Base-by-base conservation (phyloP, 331 rosid genomes). In the Prunus yedoensis region DNA sequence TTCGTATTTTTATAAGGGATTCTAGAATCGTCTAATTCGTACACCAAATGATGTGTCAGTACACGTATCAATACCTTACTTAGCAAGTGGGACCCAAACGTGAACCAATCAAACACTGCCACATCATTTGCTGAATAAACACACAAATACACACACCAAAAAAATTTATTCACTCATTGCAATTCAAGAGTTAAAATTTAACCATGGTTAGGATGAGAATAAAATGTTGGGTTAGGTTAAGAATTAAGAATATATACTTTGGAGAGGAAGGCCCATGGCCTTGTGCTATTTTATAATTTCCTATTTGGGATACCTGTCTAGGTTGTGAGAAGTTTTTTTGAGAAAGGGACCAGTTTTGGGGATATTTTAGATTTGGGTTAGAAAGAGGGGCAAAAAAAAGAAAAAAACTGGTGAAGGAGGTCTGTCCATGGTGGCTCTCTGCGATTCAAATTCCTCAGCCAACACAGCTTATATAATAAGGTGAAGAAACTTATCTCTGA, bases 391-490 rank as follows among this genome's bases (percentile, higher is more conserved):
- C 81, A 50, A 66, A 75, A 71, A 56, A 67, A 65, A 70, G 35
- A 73, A 80, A 65, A 53, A 70, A 65, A 54, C 32, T 80, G 84
- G 63, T 80, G 80, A 64, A 69, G 64, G 80, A 76, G 78, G 70
- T 76, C 68, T 25, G 81, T 71, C 70, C 81, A 76, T 81, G 84
- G 81, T 71, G 84, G 58, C 67, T 71, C 62, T 80, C 74, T 71
- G 78, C 57, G 84, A 81, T 76, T 81, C 81, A 76, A 81, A 76
- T 49, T 71, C 76, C 62, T 46, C 74, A 27, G 43, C 84, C 81
- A 56, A n/a, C 52, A 54, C 46, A 56, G 57, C 41, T 23, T 66
- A 52, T 58, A 50, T 47, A 28, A 23, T 58, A 32, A 71, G 81
- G 76, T 71, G 66, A 71, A 21, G 14, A 17, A 60, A n/a, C 53